These are phyloP conservation scores for Hygrocybe coccinea DNA, from an alignment of 768 basidiomycete species.

Conservation along the genomic window DNA sequence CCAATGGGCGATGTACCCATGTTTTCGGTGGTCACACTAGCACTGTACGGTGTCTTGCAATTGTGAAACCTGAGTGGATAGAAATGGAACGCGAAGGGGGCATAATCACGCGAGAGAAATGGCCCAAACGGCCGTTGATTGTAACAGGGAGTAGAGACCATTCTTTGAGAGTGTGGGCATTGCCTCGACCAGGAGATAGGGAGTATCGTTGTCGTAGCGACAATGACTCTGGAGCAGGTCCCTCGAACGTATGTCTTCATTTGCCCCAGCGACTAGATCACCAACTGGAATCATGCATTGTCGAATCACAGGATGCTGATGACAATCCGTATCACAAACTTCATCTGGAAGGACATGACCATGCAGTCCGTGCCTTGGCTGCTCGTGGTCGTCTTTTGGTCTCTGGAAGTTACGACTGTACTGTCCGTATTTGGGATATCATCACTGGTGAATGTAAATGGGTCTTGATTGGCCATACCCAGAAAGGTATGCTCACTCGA, in stretches of 20 bases:
- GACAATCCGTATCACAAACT: slow-evolving; percentile 86
- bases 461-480: slow-evolving; percentile 80
- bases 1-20: slow-evolving; percentile 78
- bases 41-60: slow-evolving; percentile 92
- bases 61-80: slow-evolving; percentile 88
- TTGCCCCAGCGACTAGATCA: slow-evolving; percentile 16
- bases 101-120: slow-evolving; percentile 60
- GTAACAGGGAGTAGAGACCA: slow-evolving; percentile 73
- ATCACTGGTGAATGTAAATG: slow-evolving; percentile 76
- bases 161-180: slow-evolving; percentile 56
- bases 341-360: slow-evolving; percentile 81
- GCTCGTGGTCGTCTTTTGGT: slow-evolving; percentile 85
- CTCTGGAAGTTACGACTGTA: slow-evolving; percentile 93
- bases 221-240: slow-evolving; percentile 58
- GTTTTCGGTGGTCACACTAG: slow-evolving; percentile 95
- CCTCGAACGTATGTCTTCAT: slow-evolving; percentile 38
- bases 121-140: slow-evolving; percentile 61
- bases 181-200: slow-evolving; percentile 60
- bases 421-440: slow-evolving; percentile 93
- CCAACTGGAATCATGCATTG: not conserved
- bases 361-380: slow-evolving; percentile 87
- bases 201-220: slow-evolving; percentile 64
- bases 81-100: slow-evolving; percentile 70
- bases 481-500: slow-evolving; percentile 90
- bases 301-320: slow-evolving; percentile 45